Conservation (phyloP, 371 early-diverging fungal genomes). For the Mortierella sp. region DNA sequence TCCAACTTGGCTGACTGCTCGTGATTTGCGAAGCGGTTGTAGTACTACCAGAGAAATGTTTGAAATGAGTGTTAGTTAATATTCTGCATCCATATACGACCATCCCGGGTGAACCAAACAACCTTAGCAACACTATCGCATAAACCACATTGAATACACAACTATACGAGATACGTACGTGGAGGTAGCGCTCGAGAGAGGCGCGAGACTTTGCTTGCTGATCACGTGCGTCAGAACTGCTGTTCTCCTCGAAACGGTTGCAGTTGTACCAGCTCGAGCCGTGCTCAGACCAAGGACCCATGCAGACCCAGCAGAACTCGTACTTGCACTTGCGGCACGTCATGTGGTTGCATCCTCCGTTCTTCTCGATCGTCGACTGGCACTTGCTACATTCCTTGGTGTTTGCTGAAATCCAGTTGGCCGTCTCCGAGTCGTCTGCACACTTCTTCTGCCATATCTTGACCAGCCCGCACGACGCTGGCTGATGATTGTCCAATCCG, state of each 20-base stretch:
- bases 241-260: slow-evolving; percentile 92
- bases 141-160: background rate
- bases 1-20: slow-evolving; percentile 94
- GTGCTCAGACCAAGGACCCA: slow-evolving; percentile 95
- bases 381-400: slow-evolving; percentile 98
- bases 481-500: slow-evolving; percentile 91
- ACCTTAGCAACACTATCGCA: background rate
- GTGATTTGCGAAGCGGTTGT: slow-evolving; percentile 97
- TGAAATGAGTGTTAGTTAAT: background rate
- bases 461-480: slow-evolving; percentile 90
- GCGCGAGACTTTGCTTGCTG: slow-evolving; percentile 87
- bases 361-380: slow-evolving; percentile 96
- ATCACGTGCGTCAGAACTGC: slow-evolving; percentile 85
- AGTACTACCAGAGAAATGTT: slow-evolving; percentile 73
- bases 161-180: slow-evolving; percentile 68
- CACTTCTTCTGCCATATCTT: slow-evolving; percentile 96
- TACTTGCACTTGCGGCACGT: slow-evolving; percentile 89
- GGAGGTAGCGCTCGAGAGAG: slow-evolving; percentile 94
- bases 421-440: slow-evolving; percentile 97
- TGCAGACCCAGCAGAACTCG: slow-evolving; percentile 92
- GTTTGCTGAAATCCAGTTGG: slow-evolving; percentile 97
- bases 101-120: background rate
- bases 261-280: slow-evolving; percentile 96
- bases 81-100: background rate
- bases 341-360: slow-evolving; percentile 98